phyloP scores from a whole-genome alignment of 768 basidiomycete species.

The Termitomyces sp. region DNA sequence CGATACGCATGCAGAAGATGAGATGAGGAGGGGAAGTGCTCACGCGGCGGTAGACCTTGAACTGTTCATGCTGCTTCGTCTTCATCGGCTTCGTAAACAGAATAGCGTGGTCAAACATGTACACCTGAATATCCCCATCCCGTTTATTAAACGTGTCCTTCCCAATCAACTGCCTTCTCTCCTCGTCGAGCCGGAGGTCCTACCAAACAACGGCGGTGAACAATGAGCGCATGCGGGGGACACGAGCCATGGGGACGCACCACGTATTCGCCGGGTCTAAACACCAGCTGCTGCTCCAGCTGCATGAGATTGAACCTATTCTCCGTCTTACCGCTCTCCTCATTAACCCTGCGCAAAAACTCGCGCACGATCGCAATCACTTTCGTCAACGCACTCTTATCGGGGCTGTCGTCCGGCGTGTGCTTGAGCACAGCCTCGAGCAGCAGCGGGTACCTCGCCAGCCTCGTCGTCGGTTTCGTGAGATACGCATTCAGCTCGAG shows the following conservation, averaged over 20 bases:
- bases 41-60: conserved; percentile 90
- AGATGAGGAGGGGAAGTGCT: conserved; percentile 21
- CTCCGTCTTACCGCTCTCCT: conserved; percentile 92
- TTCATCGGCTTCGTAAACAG: conserved; percentile 83
- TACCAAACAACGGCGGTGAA: conserved; percentile 25
- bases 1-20: background rate
- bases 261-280: conserved; percentile 86
- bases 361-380: conserved; percentile 73
- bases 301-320: conserved; percentile 95
- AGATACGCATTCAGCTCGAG: conserved; percentile 96
- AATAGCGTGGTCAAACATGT: conserved; percentile 95
- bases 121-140: conserved; percentile 88
- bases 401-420: conserved; percentile 85
- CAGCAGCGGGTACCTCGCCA: conserved; percentile 94
- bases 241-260: conserved; percentile 38
- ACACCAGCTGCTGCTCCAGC: conserved; percentile 86
- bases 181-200: conserved; percentile 84
- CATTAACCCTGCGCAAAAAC: conserved; percentile 84
- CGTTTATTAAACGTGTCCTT: conserved; percentile 89
- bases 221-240: background rate
- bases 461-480: conserved; percentile 95
- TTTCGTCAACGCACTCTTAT: conserved; percentile 73
- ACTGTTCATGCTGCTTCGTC: conserved; percentile 89
- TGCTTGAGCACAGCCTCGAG: conserved; percentile 90
- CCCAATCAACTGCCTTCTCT: conserved; percentile 86